Conservation (phyloP, 306 rosid species). For the Cicer judaicum region DNA sequence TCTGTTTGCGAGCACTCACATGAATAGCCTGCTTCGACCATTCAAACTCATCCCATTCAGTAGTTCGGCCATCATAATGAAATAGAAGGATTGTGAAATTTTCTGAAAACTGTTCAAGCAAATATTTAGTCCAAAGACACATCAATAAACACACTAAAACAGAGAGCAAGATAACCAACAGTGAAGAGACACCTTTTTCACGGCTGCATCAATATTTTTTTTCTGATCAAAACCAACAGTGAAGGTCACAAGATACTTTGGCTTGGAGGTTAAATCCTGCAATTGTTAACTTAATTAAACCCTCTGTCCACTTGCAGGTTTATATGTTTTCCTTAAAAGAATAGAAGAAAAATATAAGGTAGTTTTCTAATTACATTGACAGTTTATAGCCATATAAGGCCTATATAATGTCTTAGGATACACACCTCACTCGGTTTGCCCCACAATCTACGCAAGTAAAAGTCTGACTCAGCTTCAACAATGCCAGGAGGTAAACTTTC, state of each 20-base stretch:
- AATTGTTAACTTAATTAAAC: slow-evolving; percentile 44
- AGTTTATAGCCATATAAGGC: slow-evolving; percentile 5
- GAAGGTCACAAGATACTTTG: slow-evolving; percentile 93
- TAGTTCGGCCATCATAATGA: slow-evolving; percentile 94
- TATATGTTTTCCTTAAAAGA: slow-evolving; percentile 20
- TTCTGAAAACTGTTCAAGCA: slow-evolving; percentile 78
- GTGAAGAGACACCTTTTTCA: slow-evolving; percentile 79
- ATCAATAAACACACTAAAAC: slow-evolving; percentile 16
- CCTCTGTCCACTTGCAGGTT: slow-evolving; percentile 26
- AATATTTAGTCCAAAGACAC: slow-evolving; percentile 35
- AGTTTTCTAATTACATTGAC: neutral
- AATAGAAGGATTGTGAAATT: slow-evolving; percentile 88
- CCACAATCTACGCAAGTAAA: slow-evolving; percentile 87
- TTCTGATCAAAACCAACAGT: slow-evolving; percentile 86
- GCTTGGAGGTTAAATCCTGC: slow-evolving; percentile 87
- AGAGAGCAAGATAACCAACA: slow-evolving; percentile 39
- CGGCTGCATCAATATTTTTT: slow-evolving; percentile 79
- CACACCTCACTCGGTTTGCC: slow-evolving; percentile 94
- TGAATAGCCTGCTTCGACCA: slow-evolving; percentile 96
- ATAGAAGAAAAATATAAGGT: neutral
- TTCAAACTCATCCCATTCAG: slow-evolving; percentile 95
- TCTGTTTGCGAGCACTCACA: slow-evolving; percentile 85
- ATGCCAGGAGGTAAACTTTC: slow-evolving; percentile 91
- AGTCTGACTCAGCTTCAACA: slow-evolving; percentile 79
- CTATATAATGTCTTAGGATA: slow-evolving; percentile 37